Conservation (phyloP, 176 grass and related monocot genomes). For the Carex kokanica region DNA sequence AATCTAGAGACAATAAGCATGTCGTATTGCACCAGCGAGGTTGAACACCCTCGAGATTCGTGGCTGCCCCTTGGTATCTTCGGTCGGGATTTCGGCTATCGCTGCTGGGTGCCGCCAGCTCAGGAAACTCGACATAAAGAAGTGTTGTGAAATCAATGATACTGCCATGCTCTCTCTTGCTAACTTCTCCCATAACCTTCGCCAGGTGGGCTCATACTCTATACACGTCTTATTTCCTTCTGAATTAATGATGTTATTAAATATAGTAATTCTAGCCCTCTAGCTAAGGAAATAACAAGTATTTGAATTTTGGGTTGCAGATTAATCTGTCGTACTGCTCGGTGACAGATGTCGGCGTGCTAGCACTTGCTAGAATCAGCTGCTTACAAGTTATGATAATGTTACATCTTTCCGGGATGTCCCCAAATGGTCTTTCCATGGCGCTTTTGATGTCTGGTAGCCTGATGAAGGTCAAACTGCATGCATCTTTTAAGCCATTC, state of each 20-base stretch:
- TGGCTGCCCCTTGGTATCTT: constrained; percentile 52
- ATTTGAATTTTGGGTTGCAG: constrained; percentile 27
- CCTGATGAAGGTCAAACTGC: constrained; percentile 71
- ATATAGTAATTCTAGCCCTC: not conserved
- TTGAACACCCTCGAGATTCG: constrained; percentile 70
- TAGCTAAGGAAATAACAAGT: not conserved
- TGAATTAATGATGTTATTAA: not conserved
- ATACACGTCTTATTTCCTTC: not conserved
- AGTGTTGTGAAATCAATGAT: constrained; percentile 69
- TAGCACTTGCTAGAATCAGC: constrained; percentile 71
- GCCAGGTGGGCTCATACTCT: constrained; percentile 41
- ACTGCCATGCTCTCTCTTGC: constrained; percentile 64
- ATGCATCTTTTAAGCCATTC: constrained; percentile 58
- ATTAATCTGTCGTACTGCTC: constrained; percentile 94
- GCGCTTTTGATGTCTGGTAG: constrained; percentile 61
- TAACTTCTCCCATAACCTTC: constrained; percentile 52
- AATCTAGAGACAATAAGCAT: constrained; percentile 62
- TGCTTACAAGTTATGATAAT: constrained; percentile 73
- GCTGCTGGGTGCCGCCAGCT: constrained; percentile 54
- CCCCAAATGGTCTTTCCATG: constrained; percentile 57
- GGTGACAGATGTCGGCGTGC: constrained; percentile 67
- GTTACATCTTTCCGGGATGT: constrained; percentile 56
- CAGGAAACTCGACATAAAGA: constrained; percentile 74
- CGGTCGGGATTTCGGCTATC: constrained; percentile 47
- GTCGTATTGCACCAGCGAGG: constrained; percentile 62